These are phyloP conservation scores for Saccharomycopsis sp. DNA, from an alignment of 805 yeast genomes.

Conservation along the genomic window DNA sequence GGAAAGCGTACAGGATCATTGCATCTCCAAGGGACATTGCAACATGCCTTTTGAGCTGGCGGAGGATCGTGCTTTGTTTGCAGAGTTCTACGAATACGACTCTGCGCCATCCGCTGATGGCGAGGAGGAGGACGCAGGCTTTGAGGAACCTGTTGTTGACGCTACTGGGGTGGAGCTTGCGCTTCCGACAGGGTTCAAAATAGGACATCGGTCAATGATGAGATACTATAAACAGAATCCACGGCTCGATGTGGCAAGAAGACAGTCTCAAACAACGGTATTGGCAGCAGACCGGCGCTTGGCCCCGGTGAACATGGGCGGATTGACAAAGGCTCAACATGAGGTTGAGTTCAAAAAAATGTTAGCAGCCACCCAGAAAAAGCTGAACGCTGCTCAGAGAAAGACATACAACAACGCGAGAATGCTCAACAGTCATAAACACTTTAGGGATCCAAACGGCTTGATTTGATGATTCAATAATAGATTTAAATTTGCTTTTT, in stretches of 20 bases:
- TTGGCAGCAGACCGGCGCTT: constrained; percentile 66
- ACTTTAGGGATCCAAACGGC: too few species aligned
- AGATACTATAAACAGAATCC: constrained; percentile 59
- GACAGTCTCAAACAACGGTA: constrained; percentile 41
- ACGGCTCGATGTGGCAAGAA: constrained; percentile 48
- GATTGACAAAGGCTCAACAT: constrained; percentile 26
- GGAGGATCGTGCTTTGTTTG: constrained; percentile 65
- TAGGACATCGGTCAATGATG: constrained; percentile 73
- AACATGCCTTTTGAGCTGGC: constrained; percentile 79
- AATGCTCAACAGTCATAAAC: too few species aligned
- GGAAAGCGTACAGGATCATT: constrained; percentile 85
- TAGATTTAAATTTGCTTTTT: too few species aligned
- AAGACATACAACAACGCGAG: too few species aligned
- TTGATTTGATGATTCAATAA: too few species aligned
- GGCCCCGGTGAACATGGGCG: constrained; percentile 23
- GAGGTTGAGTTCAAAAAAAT: constrained; percentile 39
- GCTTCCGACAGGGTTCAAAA: constrained; percentile 67
- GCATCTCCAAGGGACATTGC: constrained; percentile 78
- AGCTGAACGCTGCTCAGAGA: too few species aligned
- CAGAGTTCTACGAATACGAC: constrained; percentile 63
- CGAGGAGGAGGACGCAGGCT: constrained; percentile 26
- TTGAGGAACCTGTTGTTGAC: constrained; percentile 27
- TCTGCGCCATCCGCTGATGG: constrained; percentile 25
- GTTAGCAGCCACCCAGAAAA: too few species aligned
- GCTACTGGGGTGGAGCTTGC: constrained; percentile 55